A percentile compares a stretch with the other conserved stretches of the same genome.
Evolutionary conservation across 192 early-diverging fungal species (phyloP).

Genomic region (Coemansia sp.): DNA sequence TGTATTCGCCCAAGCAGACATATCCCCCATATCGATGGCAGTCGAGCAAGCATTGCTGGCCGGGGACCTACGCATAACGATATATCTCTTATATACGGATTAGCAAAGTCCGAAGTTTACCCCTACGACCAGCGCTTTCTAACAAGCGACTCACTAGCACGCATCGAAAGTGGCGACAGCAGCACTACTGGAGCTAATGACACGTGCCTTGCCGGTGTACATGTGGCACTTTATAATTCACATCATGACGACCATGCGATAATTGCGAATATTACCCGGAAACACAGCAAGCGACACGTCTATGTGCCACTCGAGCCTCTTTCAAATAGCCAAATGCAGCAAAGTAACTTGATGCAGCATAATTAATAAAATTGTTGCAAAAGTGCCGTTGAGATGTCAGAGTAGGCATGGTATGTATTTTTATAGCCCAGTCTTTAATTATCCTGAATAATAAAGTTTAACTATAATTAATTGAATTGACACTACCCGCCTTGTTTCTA

Average conservation of each 20-base stretch:
- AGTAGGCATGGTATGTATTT: no score
- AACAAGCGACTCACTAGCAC: background rate
- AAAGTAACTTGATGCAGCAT: background rate
- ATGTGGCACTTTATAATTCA: background rate
- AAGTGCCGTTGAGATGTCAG: no score
- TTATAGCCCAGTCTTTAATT: no score
- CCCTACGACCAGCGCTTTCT: background rate
- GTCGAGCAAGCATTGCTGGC: background rate
- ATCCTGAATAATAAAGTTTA: no score
- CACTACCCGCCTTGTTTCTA: no score
- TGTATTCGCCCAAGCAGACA: background rate
- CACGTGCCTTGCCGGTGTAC: background rate
- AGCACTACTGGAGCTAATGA: background rate
- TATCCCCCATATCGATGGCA: background rate
- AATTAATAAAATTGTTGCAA: background rate
- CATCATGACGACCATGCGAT: background rate
- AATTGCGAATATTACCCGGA: conserved; percentile 1
- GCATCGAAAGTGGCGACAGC: background rate
- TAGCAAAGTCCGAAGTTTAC: background rate
- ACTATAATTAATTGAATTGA: no score
- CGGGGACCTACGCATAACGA: background rate
- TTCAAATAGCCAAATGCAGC: conserved; percentile 12
- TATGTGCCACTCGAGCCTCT: conserved; percentile 34
- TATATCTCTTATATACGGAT: background rate
- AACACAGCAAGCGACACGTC: conserved; percentile 28